A percentile compares a stretch with the other conserved stretches of the same genome.
Conservation (phyloP, 2,329 filamentous ascomycete species). For the Fusarium goolgardi region DNA sequence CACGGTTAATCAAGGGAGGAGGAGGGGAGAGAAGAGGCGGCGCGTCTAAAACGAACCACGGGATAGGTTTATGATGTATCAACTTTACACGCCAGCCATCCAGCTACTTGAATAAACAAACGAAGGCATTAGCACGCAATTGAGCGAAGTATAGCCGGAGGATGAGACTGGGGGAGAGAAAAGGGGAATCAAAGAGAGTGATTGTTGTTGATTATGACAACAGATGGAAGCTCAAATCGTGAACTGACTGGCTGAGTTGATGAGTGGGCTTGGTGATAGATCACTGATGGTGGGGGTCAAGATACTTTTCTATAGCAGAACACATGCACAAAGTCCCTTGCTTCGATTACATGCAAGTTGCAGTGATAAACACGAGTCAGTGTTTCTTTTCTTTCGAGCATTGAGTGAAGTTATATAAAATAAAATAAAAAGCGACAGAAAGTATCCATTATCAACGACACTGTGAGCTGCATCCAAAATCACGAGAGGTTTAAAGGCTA, state of each 20-base stretch:
- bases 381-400: not conserved
- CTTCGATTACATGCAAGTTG: not conserved
- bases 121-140: not conserved
- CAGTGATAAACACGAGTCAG: conserved; percentile 3
- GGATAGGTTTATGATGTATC: conserved; percentile 36
- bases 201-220: not conserved
- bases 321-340: not conserved
- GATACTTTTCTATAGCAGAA: conserved; percentile 13
- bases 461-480: conserved; percentile 16
- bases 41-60: conserved; percentile 28
- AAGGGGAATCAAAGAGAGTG: not conserved
- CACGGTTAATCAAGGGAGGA: conserved; percentile 8
- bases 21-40: conserved; percentile 7
- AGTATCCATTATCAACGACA: not conserved
- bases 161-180: not conserved
- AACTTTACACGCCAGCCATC: conserved; percentile 22
- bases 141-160: not conserved
- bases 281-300: conserved; percentile 13
- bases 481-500: conserved; percentile 11
- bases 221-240: not conserved
- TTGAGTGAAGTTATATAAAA: not conserved
- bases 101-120: not conserved
- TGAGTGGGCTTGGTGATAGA: conserved; percentile 18
- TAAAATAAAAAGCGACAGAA: not conserved
- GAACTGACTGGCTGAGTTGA: not conserved